Evolutionary conservation across 208 protist species (phyloP).

Genomic region (Acanthamoeba divionensis): DNA sequence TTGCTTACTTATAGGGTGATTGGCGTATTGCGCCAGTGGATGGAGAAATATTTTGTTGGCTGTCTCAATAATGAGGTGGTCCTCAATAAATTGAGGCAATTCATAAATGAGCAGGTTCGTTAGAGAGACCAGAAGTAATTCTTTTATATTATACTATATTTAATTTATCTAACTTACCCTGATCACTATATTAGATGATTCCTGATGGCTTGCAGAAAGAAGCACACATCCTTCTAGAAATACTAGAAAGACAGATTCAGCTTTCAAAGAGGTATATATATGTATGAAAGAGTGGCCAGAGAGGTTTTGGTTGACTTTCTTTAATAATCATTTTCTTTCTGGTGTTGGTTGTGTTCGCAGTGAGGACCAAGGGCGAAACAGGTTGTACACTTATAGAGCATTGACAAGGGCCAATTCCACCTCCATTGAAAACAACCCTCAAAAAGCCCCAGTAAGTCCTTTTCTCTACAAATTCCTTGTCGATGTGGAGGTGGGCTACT

Average conservation of each 20-base stretch:
- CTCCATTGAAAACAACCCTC: not conserved
- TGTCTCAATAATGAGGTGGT: not conserved
- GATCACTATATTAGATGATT: not conserved
- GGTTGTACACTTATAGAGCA: too few species aligned
- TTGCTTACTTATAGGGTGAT: not conserved
- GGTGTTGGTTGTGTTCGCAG: too few species aligned
- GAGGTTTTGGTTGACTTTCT: too few species aligned
- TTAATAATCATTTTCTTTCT: not conserved
- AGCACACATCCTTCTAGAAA: not conserved
- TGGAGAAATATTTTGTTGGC: not conserved
- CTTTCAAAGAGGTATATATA: too few species aligned
- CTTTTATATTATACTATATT: too few species aligned
- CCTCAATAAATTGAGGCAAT: not conserved
- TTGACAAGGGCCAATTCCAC: too few species aligned
- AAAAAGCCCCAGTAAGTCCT: slow-evolving; percentile 5
- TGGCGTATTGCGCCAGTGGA: not conserved
- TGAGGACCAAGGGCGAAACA: too few species aligned
- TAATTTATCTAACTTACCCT: too few species aligned
- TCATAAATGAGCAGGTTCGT: not conserved
- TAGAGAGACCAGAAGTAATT: too few species aligned
- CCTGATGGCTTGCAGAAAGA: not conserved
- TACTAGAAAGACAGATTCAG: not conserved
- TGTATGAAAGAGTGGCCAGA: not conserved
- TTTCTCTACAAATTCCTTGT: too few species aligned
- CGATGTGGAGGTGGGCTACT: too few species aligned